Base-by-base conservation (phyloP, 129 eudicot genomes). In the Centrapalus pauciflorus region DNA sequence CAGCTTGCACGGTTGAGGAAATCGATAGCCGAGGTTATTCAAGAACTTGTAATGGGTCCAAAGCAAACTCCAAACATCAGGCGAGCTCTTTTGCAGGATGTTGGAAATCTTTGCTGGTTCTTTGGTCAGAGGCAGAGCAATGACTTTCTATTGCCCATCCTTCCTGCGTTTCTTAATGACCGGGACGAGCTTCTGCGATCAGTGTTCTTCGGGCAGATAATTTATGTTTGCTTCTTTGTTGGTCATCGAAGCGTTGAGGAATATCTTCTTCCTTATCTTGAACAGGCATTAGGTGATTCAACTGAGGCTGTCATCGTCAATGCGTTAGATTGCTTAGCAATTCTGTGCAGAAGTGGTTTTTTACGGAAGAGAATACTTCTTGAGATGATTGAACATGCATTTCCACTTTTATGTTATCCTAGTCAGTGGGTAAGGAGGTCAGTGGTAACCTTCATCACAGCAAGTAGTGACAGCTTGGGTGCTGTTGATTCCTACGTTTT, bases 211-310 rank as follows among this genome's bases (percentile, higher is more conserved):
- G 70, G 80, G n/a, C 89, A 93, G 65, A 93, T 93, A 13, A 69
- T 89, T 41, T 86, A 93, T 56, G 99, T 93, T 64, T 93, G 99
- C 70, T 86, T 93, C 69, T 86, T 89, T 74, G 96, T 93, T 27
- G 99, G 99, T 55, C 94, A 93, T 76, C 80, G 96, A 43, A 93
- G 99, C 70, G 99, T 93, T 20, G 99, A 93, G 79, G 99, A 93
- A 69, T 93, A 93, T 80, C 96, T 93, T 55, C 70, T 88, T 37
- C 99, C 96, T 1, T 93, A 93, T 56, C 92, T 93, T 78, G 96
- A 93, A 80, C 99, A 93, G 63, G 96, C 99, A 0, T 79, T 93
- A 56, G 79, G 70, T 75, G 99, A 93, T 80, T 27, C 68, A 34
- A 81, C 95, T 1, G 99, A 86, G 82, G 90, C 88, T 11, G 96